Base-by-base conservation (phyloP, 2,329 filamentous ascomycete genomes). In the Cadophora malorum region DNA sequence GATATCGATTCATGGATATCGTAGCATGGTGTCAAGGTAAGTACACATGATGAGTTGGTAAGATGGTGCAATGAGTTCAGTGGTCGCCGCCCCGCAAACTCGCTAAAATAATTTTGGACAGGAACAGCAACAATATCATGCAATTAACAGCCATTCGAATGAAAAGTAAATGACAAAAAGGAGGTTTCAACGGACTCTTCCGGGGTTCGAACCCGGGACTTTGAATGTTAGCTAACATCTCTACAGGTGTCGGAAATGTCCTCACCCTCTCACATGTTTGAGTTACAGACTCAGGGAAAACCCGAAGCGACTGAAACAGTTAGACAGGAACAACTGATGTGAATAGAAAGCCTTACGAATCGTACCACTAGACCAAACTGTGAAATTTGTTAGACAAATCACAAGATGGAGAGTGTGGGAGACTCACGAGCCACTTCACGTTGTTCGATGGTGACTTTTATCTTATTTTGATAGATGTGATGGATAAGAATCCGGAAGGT, bases 211-310 rank as follows among this genome's bases (percentile, higher is more conserved):
- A 59, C 56, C 12, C 55, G 55, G 33, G 55, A 38, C 35, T 59
- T 1, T 25, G 8, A 4, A 8, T 3, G 56, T 59, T 59, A 59
- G 56, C 23, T 23, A 10, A 2, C 12, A 19, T 9, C 5, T 25
- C n/a, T 45, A 38, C 4, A 10, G 9, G 9, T 12, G 41, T 41
- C 16, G 21, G 5, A 12, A 7, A 14, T 23, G 10, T 23, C 1
- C 56, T 59, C 28, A 59, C 56, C 56, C 56, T 59, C 56, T 59
- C 56, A 59, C 56, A 59, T 59, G 56, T 59, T 59, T 59, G 56
- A 59, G 56, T 59, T 45, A 59, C 56, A 59, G 45, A 59, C 35
- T 28, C 56, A 41, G 56, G 56, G 56, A 59, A 23, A 19, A 19
- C 56, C 56, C 56, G 56, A 59, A 59, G 56, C 56, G 35, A 59